Conservation (phyloP, 768 basidiomycete genomes). For the Basidioascus undulatus region DNA sequence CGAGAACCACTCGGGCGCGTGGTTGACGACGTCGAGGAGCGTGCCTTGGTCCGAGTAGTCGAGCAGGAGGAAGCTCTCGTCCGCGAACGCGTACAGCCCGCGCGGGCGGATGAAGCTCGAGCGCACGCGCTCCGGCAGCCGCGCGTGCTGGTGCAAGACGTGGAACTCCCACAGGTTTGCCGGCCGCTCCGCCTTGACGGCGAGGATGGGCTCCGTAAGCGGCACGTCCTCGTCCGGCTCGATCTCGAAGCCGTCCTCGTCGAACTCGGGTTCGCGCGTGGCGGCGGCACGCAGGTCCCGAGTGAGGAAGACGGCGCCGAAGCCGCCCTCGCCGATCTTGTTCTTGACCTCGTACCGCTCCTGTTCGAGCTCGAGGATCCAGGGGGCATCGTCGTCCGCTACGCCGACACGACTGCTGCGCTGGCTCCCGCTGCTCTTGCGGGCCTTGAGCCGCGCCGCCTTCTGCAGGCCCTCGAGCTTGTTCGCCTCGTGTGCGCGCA, state of each 20-base stretch:
- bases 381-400: conserved; percentile 15
- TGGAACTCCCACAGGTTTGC: conserved; percentile 80
- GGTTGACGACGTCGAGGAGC: conserved; percentile 75
- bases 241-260: conserved; percentile 31
- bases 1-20: conserved; percentile 37
- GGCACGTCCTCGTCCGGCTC: too few species aligned
- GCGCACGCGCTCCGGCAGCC: conserved; percentile 33
- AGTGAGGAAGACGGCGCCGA: conserved; percentile 82
- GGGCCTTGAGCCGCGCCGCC: conserved; percentile 22
- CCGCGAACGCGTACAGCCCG: conserved; percentile 54
- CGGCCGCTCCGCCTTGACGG: conserved; percentile 78
- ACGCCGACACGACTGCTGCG: conserved; percentile 10
- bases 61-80: conserved; percentile 75
- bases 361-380: conserved; percentile 37
- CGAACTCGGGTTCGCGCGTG: conserved; percentile 29
- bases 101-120: conserved; percentile 52
- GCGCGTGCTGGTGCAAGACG: conserved; percentile 47
- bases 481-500: conserved; percentile 18
- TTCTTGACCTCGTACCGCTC: conserved; percentile 44
- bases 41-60: conserved; percentile 79
- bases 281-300: conserved; percentile 19
- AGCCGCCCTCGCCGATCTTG: conserved; percentile 92
- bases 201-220: conserved; percentile 42
- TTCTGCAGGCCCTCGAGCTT: conserved; percentile 49
- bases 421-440: conserved; percentile 6